Base-by-base conservation (phyloP, 2,329 filamentous ascomycete genomes). In the Talaromyces pinophilus region DNA sequence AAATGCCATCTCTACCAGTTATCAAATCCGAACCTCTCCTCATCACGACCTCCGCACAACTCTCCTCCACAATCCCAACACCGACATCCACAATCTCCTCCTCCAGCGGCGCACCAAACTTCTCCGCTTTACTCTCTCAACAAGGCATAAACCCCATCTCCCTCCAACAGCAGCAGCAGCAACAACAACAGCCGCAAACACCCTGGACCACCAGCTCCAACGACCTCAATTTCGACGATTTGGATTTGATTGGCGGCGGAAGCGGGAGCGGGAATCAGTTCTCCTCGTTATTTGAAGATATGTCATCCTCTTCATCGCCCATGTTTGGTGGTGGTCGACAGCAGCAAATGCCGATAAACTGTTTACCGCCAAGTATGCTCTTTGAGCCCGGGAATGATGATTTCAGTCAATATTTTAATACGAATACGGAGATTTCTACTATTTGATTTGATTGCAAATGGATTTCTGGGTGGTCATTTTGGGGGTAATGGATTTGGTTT, bases 371-470 rank as follows among this genome's bases (percentile, higher is more conserved):
- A 35, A 69, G 68, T 13, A 70, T 72, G 44, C 73, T 72, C 66
- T 67, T 76, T 57, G 75, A 77, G 57, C 57, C 57, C 46, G 70
- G 73, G 28, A 75, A 74, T 61, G 78, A 80, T 22, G 78, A 79
- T 61, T 78, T 80, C 65, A 78, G 76, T 59, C 76, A 78, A 66
- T 79, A 77, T 63, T 69, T 80, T 30, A 79, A 80, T 70, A 73
- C 76, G 1, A 79, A 76, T 66, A 72, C 76, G 15, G 77, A 79
- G 69, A 78, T 79, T 35, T 76, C 76, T 10, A 78, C 76, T 62
- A 75, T 76, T 46, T 78, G 69, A 70, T 57, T 52, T 30, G 61
- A n/a, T 38, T 59, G 10, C 11, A 6, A 19, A 74, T 73, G 70
- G 64, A 61, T 57, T 63, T 25, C 66, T 64, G 28, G 50, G 15